Evolutionary conservation across 805 yeast genomes (phyloP), one percentile per base, ranked within the genome.

Genomic region (Candida verbasci): DNA sequence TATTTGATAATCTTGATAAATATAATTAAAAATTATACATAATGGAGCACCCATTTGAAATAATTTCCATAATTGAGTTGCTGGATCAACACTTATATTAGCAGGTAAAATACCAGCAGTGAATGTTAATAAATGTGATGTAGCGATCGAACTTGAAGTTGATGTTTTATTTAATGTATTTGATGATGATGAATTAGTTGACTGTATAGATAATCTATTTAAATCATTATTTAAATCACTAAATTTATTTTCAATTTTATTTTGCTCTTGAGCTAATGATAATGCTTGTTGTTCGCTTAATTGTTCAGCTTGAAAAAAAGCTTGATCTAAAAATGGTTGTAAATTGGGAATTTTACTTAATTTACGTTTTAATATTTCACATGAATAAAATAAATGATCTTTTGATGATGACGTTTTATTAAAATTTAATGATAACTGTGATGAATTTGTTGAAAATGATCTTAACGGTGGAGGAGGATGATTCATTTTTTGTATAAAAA

Each of bases 31-130:
- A 6, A 91, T 65, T 28, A 86, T 74, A 58, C 97, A 89, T 28
- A 93, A 66, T 3, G 97, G 95, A 2, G 94, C 82, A 9, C 97
- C 98, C 51, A 85, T 87, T 50, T 91, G 94, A 51, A 93, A 80
- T 23, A 93, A 65, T 46, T 86, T 81, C 78, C 96, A 85, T 29
- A 93, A 56, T 44, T 87, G 89, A 2, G 96, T 87, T 2, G 86
- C 97, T 3, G 97, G 97, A 56, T 93, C 99, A 52, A 86, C 83
- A 45, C 75, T 74, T 42, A 75, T 71, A 44, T 74, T 78, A 4
- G 84, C 84, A 3, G 91, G 94, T 29, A 81, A 68, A 11, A 82
- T 80, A 20, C 94, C 94, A 42, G 83, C 84, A 32, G 83, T 77
- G 59, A 78, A 85, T 5, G 87, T 85, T 50, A 64, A 65, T 30